Evolutionary conservation across 2,329 filamentous ascomycete species (phyloP).

Genomic region (Passalora sequoiae): DNA sequence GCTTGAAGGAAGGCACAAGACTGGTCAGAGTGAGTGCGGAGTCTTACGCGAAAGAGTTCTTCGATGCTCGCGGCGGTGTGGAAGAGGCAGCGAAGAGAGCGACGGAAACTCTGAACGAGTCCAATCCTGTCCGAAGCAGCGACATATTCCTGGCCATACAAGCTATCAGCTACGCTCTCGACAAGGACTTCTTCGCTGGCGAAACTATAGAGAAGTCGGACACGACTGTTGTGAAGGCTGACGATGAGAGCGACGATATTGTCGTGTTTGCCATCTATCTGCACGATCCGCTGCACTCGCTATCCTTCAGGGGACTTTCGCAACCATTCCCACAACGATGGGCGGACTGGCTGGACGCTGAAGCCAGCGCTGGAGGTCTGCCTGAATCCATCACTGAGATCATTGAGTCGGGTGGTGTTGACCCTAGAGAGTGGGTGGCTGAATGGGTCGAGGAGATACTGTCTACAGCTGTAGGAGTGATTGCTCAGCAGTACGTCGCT

Average conservation of each 20-base stretch:
- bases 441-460: constrained; percentile 94
- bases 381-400: constrained; percentile 86
- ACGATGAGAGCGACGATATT: constrained; percentile 54
- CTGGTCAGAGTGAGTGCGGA: constrained; percentile 86
- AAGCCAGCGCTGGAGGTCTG: constrained; percentile 46
- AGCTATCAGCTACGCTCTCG: constrained; percentile 64
- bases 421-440: constrained; percentile 93
- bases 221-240: constrained; percentile 4
- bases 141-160: constrained; percentile 96
- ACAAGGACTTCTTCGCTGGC: constrained; percentile 63
- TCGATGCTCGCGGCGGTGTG: constrained; percentile 69
- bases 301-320: constrained; percentile 76
- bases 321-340: constrained; percentile 80
- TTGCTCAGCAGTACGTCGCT: constrained; percentile 93
- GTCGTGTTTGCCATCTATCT: constrained; percentile 74
- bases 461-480: constrained; percentile 69
- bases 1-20: constrained; percentile 81
- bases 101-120: constrained; percentile 71
- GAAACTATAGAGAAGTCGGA: constrained; percentile 30
- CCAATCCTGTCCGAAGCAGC: constrained; percentile 83
- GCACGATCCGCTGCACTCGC: constrained; percentile 83
- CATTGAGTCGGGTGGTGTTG: constrained; percentile 66
- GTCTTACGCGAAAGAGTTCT: constrained; percentile 80
- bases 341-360: constrained; percentile 85
- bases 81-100: constrained; percentile 75